Evolutionary conservation across 2,329 filamentous ascomycete species (phyloP).

Genomic region (Dactylonectria macrodidyma): DNA sequence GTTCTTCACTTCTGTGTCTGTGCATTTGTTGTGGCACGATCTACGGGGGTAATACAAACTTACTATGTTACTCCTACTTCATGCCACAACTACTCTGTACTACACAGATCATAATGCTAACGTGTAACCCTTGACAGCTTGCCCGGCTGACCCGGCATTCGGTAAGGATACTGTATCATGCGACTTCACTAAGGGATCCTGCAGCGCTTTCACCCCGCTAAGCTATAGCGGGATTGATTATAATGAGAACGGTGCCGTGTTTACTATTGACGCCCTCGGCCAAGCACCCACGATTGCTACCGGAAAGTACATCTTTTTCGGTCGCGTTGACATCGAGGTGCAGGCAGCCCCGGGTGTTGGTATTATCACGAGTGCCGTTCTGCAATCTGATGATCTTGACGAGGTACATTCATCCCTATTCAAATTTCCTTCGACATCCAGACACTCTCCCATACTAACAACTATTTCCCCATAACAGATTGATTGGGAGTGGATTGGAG

Average conservation of each 20-base stretch:
- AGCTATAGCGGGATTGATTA: slow-evolving; percentile 47
- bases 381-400: slow-evolving; percentile 83
- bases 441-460: neutral
- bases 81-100: too few relatives aligned
- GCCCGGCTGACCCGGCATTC: slow-evolving; percentile 76
- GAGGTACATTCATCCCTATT: slow-evolving; percentile 50
- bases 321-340: slow-evolving; percentile 78
- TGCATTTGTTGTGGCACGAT: neutral
- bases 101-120: neutral
- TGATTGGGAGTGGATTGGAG: slow-evolving; percentile 87
- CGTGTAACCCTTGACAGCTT: slow-evolving; percentile 53
- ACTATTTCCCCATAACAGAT: slow-evolving; percentile 64
- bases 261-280: slow-evolving; percentile 70
- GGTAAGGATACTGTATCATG: slow-evolving; percentile 70
- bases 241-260: slow-evolving; percentile 49
- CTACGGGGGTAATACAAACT: neutral
- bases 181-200: slow-evolving; percentile 77
- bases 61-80: too few relatives aligned
- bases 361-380: slow-evolving; percentile 82
- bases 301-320: slow-evolving; percentile 90
- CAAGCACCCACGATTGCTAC: slow-evolving; percentile 75
- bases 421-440: fast-evolving
- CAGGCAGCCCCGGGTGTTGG: slow-evolving; percentile 81
- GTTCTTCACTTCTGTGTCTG: slow-evolving; percentile 1
- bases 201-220: slow-evolving; percentile 51